These are phyloP conservation scores for Coemansia sp. DNA, from an alignment of 371 early-diverging fungal genomes.

Conservation along the genomic window DNA sequence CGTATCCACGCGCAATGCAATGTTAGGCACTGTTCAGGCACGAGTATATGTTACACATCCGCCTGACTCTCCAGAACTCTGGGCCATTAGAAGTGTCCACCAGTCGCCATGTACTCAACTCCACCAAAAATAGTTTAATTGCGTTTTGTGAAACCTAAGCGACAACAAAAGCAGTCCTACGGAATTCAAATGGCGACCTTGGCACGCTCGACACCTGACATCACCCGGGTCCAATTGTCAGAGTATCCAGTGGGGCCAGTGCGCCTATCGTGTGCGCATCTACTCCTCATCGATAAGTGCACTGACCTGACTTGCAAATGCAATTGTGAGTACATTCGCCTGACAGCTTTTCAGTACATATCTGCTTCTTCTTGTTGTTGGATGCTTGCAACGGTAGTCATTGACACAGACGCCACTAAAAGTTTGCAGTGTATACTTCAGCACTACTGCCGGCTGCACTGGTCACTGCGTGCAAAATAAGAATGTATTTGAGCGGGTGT, in stretches of 20 bases:
- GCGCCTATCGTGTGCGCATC: background rate
- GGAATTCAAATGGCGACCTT: background rate
- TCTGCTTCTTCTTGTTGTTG: background rate
- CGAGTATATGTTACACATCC: no score
- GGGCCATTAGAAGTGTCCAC: no score
- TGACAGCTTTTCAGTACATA: background rate
- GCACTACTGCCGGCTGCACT: background rate
- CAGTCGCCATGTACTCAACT: background rate
- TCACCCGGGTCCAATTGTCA: background rate
- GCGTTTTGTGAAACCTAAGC: background rate
- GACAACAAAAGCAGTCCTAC: background rate
- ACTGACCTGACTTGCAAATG: background rate
- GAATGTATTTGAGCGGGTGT: background rate
- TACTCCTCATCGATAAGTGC: background rate
- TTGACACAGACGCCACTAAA: background rate
- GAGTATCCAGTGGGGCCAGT: background rate
- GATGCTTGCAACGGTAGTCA: background rate
- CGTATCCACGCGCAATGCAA: no score
- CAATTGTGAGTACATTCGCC: no score
- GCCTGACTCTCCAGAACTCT: no score
- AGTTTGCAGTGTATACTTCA: background rate
- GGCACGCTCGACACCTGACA: background rate
- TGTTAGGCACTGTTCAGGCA: no score
- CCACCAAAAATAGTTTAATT: background rate
- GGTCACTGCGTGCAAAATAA: no score